Conservation (phyloP, 345 rosid genomes). For the Rhizophora mangle region DNA sequence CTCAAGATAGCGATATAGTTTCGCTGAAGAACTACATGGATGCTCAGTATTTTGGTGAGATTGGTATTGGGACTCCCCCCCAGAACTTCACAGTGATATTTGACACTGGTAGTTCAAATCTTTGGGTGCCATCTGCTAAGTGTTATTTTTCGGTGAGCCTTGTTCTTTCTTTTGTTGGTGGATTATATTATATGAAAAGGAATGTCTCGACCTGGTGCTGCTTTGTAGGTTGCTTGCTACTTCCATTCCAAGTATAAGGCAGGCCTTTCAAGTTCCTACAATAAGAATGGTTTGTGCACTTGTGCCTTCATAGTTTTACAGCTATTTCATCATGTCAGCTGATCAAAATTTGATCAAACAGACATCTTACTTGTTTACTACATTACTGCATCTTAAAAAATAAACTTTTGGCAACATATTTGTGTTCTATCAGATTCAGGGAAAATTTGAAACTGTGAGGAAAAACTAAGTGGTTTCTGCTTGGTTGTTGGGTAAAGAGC, state of each 20-base stretch:
- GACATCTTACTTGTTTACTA: too few relatives aligned
- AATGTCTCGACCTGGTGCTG: slow-evolving; percentile 2
- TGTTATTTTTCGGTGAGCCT: slow-evolving; percentile 79
- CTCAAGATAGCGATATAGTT: slow-evolving; percentile 65
- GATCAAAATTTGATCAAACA: too few relatives aligned
- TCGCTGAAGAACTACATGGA: slow-evolving; percentile 77
- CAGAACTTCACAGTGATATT: slow-evolving; percentile 90
- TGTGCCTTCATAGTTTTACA: too few relatives aligned
- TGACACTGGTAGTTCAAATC: slow-evolving; percentile 92
- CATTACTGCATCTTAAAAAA: not conserved
- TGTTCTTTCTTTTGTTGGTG: not conserved
- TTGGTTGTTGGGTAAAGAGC: too few relatives aligned
- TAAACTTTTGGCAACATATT: not conserved
- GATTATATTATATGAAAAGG: not conserved
- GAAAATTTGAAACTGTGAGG: too few relatives aligned
- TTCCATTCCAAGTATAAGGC: slow-evolving; percentile 80
- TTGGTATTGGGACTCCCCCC: slow-evolving; percentile 80
- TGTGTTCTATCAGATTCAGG: too few relatives aligned
- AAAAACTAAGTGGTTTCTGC: too few relatives aligned
- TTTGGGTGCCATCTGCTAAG: slow-evolving; percentile 93
- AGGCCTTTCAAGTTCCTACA: slow-evolving; percentile 62
- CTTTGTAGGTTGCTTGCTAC: slow-evolving; percentile 73
- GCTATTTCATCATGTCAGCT: too few relatives aligned
- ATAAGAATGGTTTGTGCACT: slow-evolving; percentile 52
- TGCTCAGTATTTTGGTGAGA: slow-evolving; percentile 94